Conservation (phyloP, 1,139 yeast genomes). For the Taiozyma sp. region DNA sequence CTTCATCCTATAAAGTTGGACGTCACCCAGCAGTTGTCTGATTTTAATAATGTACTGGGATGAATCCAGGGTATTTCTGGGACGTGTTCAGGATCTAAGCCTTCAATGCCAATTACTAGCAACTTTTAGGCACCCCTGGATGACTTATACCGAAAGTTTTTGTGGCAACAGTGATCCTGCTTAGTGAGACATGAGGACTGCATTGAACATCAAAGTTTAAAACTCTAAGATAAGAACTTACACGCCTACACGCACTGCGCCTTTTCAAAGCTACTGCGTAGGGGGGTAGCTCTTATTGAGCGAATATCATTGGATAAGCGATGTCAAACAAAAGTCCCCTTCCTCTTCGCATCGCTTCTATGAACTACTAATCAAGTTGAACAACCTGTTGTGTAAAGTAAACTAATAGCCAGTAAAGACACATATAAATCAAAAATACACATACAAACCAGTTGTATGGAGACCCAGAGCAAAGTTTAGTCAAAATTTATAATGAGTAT, state of each 20-base stretch:
- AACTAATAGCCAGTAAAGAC: background rate
- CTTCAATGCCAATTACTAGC: background rate
- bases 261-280: background rate
- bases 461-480: background rate
- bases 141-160: background rate
- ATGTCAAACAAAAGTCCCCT: no score
- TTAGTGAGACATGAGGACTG: background rate
- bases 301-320: no score
- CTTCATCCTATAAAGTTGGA: no score
- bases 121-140: background rate
- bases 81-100: background rate
- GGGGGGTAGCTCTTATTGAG: no score
- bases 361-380: background rate
- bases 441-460: background rate
- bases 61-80: background rate
- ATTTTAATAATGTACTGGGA: no score
- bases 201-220: background rate
- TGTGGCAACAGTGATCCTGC: background rate
- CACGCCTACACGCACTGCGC: background rate
- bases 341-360: no score
- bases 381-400: background rate
- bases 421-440: background rate
- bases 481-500: background rate
- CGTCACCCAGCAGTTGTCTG: no score
- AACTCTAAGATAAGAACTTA: background rate